Conservation (phyloP, 345 rosid species). For the Cochlearia excelsa region DNA sequence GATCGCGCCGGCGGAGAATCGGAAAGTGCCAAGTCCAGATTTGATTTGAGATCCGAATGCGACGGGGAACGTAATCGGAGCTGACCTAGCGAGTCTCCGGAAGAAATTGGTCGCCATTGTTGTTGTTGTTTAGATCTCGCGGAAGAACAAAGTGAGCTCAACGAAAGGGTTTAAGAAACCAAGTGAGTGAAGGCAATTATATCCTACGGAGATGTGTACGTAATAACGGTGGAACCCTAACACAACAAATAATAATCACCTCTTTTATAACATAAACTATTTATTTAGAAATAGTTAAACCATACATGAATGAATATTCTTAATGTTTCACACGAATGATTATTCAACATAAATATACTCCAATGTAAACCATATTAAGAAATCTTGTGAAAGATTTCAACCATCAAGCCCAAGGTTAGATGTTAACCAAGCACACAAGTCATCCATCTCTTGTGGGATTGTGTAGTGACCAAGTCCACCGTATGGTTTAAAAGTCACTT, state of each 20-base stretch:
- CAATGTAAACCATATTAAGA: no score
- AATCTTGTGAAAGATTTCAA: not conserved
- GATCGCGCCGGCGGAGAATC: conserved; percentile 60
- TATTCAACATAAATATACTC: no score
- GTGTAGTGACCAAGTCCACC: conserved; percentile 88
- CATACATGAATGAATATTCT: no score
- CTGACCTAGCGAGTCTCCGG: conserved; percentile 52
- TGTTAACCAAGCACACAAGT: conserved; percentile 70
- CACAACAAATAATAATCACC: no score
- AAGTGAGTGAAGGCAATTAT: not conserved
- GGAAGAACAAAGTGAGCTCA: conserved; percentile 4
- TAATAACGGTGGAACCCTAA: conserved; percentile 14
- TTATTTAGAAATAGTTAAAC: no score
- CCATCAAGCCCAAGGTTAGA: conserved; percentile 64
- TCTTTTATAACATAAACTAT: no score
- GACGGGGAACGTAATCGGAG: conserved; percentile 39
- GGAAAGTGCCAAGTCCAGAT: conserved; percentile 42
- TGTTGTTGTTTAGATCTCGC: conserved; percentile 34
- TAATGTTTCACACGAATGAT: no score
- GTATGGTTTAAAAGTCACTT: conserved; percentile 69
- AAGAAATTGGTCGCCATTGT: conserved; percentile 62
- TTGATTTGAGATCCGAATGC: conserved; percentile 46
- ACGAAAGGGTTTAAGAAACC: conserved; percentile 33
- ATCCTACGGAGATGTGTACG: conserved; percentile 20
- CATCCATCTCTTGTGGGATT: conserved; percentile 84